Evolutionary conservation across 1,139 yeast genomes (phyloP).

Genomic region (Blastobotrys illinoisensis): DNA sequence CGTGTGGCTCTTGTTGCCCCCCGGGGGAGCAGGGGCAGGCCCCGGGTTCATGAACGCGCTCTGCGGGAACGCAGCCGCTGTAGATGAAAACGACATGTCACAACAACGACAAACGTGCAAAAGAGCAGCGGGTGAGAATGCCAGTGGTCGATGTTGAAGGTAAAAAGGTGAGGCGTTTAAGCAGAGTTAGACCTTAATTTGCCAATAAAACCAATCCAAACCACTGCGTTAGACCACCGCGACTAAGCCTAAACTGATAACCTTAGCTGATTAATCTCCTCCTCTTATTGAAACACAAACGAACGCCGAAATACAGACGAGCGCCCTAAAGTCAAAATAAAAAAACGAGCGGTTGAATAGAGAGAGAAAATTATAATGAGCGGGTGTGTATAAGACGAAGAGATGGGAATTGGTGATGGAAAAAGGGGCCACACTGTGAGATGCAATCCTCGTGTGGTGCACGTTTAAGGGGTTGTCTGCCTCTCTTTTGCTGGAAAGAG

Average conservation of each 20-base stretch:
- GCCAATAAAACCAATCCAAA: not conserved
- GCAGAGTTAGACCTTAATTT: not conserved
- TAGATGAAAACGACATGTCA: slow-evolving; percentile 26
- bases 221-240: not conserved
- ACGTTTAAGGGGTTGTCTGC: not conserved
- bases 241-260: not conserved
- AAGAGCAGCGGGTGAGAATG: too few species aligned
- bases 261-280: not conserved
- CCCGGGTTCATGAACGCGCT: slow-evolving; percentile 38
- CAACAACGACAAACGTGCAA: too few species aligned
- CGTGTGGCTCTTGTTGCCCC: slow-evolving; percentile 11
- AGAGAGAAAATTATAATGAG: not conserved
- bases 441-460: not conserved
- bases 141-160: too few species aligned
- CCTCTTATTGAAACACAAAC: not conserved
- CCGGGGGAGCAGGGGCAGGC: slow-evolving; percentile 39
- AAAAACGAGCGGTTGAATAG: not conserved
- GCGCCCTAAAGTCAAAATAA: too few species aligned
- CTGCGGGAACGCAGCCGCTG: slow-evolving; percentile 28
- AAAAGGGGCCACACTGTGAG: not conserved
- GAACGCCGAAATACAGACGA: not conserved
- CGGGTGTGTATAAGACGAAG: not conserved
- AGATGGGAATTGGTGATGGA: not conserved
- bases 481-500: not conserved
- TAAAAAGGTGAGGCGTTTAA: not conserved